A percentile compares a stretch with the other conserved stretches of the same genome.
phyloP scores from a whole-genome alignment of 225 moss, liverwort and hornwort species.

The Asterella californica region DNA sequence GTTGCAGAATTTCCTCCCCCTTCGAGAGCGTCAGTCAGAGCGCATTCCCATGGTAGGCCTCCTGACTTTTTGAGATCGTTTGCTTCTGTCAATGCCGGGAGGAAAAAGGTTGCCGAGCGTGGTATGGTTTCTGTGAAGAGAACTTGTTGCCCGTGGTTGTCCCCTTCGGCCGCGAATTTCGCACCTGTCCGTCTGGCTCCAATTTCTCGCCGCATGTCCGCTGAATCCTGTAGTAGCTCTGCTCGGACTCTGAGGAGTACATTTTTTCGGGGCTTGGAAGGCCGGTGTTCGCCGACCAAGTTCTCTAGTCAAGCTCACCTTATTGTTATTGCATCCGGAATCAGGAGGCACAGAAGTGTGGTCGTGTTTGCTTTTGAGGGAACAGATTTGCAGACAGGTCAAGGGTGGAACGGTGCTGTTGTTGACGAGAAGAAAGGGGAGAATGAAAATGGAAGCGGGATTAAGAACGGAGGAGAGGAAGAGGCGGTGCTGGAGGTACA shows the following conservation, averaged over 20 bases:
- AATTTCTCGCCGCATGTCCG: neutral
- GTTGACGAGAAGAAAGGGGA: slow-evolving; percentile 24
- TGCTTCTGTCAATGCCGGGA: neutral
- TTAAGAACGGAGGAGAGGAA: slow-evolving; percentile 26
- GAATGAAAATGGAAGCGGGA: slow-evolving; percentile 21
- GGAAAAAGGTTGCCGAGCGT: neutral
- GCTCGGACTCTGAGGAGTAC: neutral
- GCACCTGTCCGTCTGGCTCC: neutral
- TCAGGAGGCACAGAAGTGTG: slow-evolving; percentile 19
- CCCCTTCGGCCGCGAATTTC: neutral
- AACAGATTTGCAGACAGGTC: slow-evolving; percentile 25
- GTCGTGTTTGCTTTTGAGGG: slow-evolving; percentile 41
- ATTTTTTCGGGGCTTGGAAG: neutral
- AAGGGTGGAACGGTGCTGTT: slow-evolving; percentile 29
- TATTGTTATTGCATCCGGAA: slow-evolving; percentile 15
- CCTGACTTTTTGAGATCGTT: slow-evolving; percentile 4
- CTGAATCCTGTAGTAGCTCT: neutral
- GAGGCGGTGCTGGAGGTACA: slow-evolving; percentile 42
- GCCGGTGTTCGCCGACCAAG: too few relatives aligned
- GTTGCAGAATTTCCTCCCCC: slow-evolving; percentile 3
- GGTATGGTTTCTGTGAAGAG: neutral
- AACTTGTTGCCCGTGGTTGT: neutral
- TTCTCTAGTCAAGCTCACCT: neutral
- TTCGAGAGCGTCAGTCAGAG: neutral
- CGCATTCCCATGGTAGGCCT: slow-evolving; percentile 19